Percentiles rank a stretch among this genome's conserved stretches.
These are phyloP conservation scores for Hygrocybe coccinea DNA, from an alignment of 768 basidiomycete species.

Conservation along the genomic window DNA sequence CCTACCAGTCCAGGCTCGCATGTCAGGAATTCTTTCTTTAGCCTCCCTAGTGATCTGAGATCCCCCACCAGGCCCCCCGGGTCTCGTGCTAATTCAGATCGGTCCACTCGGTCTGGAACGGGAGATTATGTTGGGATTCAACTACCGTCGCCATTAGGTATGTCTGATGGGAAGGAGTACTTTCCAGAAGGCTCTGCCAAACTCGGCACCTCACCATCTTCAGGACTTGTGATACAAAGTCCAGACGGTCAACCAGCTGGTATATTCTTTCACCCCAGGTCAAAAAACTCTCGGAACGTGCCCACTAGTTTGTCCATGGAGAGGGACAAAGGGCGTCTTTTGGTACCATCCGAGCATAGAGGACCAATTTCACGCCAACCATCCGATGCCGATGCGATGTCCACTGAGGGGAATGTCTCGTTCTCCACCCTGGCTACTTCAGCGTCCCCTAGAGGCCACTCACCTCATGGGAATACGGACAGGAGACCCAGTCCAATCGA, in stretches of 20 bases:
- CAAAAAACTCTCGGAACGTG: conserved; percentile 33
- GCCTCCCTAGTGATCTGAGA: conserved; percentile 25
- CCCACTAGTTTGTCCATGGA: conserved; percentile 43
- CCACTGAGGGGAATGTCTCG: conserved; percentile 5
- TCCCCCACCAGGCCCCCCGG: conserved; percentile 42
- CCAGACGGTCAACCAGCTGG: conserved; percentile 93
- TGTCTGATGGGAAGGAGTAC: conserved; percentile 72
- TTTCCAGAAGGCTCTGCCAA: conserved; percentile 66
- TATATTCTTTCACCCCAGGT: conserved; percentile 90
- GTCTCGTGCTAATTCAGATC: conserved; percentile 58
- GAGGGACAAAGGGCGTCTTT: conserved; percentile 39
- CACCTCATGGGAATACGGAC: conserved; percentile 3
- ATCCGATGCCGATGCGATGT: conserved; percentile 6
- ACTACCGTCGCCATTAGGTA: conserved; percentile 68
- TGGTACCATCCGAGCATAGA: conserved; percentile 24
- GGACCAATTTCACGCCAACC: conserved; percentile 13
- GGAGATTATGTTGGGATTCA: conserved; percentile 37
- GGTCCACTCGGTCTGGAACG: conserved; percentile 50
- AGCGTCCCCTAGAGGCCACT: conserved; percentile 13
- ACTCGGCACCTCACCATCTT: conserved; percentile 71
- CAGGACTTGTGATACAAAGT: conserved; percentile 85
- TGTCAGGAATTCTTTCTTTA: conserved; percentile 40
- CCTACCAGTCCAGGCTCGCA: conserved; percentile 71
- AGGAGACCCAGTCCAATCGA: conserved; percentile 7
- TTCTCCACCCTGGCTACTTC: conserved; percentile 34